Conservation (phyloP, 169 alveolate genomes). For the Cryptosporidium viatorum region DNA sequence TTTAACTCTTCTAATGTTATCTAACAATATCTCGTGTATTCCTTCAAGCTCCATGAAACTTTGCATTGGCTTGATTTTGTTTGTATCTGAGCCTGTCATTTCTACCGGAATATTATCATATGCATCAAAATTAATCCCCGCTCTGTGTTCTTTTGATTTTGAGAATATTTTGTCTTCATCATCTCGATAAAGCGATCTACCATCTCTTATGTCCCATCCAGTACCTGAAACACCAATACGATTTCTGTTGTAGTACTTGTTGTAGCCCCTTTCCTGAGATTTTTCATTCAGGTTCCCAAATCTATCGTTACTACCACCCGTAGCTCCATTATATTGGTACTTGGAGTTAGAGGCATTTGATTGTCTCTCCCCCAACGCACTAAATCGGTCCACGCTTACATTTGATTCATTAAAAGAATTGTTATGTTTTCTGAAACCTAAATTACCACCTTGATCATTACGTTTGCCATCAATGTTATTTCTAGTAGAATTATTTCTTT, state of each 20-base stretch:
- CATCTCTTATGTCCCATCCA: conserved; percentile 86
- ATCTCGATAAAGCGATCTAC: conserved; percentile 84
- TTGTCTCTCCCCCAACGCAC: conserved; percentile 47
- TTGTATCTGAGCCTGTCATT: conserved; percentile 84
- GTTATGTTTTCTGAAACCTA: conserved; percentile 31
- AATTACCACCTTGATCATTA: conserved; percentile 17
- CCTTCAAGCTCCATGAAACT: conserved; percentile 81
- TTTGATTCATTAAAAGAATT: conserved; percentile 4
- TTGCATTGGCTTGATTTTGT: conserved; percentile 83
- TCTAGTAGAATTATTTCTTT: conserved; percentile 11
- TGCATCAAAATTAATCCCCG: conserved; percentile 88
- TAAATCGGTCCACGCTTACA: conserved; percentile 27
- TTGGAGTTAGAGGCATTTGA: conserved; percentile 17
- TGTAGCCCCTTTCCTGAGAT: conserved; percentile 32
- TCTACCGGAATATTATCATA: conserved; percentile 90
- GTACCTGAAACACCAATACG: conserved; percentile 52
- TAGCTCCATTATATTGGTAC: conserved; percentile 23
- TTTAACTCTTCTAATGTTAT: conserved; percentile 83
- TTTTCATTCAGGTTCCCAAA: conserved; percentile 24
- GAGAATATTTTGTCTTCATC: conserved; percentile 85
- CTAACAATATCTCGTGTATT: conserved; percentile 81
- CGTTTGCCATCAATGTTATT: conserved; percentile 17
- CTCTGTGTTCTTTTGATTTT: conserved; percentile 82
- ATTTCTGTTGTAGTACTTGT: conserved; percentile 30
- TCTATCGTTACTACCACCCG: conserved; percentile 16